These are phyloP conservation scores for Amauroascus verrucosus DNA, from an alignment of 2,329 filamentous ascomycete species.

Conservation along the genomic window DNA sequence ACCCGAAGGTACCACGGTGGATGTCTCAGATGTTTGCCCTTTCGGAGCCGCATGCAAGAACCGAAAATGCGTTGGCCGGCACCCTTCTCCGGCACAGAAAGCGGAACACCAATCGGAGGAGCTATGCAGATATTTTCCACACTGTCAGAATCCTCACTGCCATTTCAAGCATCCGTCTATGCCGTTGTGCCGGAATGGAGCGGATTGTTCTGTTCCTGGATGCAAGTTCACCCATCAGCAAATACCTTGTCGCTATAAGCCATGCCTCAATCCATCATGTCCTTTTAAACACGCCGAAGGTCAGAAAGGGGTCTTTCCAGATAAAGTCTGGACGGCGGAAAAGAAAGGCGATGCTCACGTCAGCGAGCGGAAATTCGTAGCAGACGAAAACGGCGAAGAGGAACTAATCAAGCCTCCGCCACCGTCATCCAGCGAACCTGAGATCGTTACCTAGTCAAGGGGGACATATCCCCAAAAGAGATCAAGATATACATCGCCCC, in stretches of 20 bases:
- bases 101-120: slow-evolving; percentile 68
- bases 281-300: slow-evolving; percentile 84
- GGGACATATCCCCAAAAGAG: no score
- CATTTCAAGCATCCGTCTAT: slow-evolving; percentile 80
- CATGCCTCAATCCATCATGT: slow-evolving; percentile 81
- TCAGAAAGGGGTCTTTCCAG: slow-evolving; percentile 71
- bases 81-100: slow-evolving; percentile 80
- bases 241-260: slow-evolving; percentile 79
- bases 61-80: slow-evolving; percentile 79
- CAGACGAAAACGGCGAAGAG: slow-evolving; percentile 49
- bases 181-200: slow-evolving; percentile 82
- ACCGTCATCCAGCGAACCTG: slow-evolving; percentile 8
- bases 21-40: slow-evolving; percentile 67
- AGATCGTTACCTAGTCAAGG: slow-evolving; percentile 16
- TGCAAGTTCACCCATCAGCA: slow-evolving; percentile 88
- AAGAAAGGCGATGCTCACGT: slow-evolving; percentile 51
- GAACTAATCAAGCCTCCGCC: slow-evolving; percentile 65
- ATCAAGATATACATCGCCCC: no score
- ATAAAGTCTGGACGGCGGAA: slow-evolving; percentile 72
- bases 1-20: slow-evolving; percentile 63
- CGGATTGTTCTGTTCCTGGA: slow-evolving; percentile 66
- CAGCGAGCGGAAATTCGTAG: slow-evolving; percentile 77
- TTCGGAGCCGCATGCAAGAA: slow-evolving; percentile 94
- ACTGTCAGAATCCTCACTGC: slow-evolving; percentile 79
- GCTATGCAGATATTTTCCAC: slow-evolving; percentile 84